Percentiles rank a stretch among this genome's conserved stretches.
phyloP scores from a whole-genome alignment of 306 rosid species.

The Rosa persica region DNA sequence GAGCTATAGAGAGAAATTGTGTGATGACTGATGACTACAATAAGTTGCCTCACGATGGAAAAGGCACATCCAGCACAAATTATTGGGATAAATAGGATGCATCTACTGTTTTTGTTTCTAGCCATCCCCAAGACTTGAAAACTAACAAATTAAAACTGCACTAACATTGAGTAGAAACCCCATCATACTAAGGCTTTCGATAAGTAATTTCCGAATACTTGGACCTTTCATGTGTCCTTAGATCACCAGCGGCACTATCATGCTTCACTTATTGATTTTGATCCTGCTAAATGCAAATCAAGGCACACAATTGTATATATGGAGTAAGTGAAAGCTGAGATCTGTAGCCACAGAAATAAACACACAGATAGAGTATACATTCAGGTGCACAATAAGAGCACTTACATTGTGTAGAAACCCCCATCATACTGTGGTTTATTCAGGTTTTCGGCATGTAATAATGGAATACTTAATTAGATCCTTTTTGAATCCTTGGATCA shows the following conservation, averaged over 20 bases:
- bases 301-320: neutral
- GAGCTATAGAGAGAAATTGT: neutral
- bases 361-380: neutral
- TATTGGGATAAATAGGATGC: neutral
- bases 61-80: neutral
- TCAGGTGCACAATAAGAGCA: neutral
- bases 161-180: neutral
- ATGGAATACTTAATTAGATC: constrained; percentile 74
- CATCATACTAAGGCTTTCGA: neutral
- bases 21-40: neutral
- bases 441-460: constrained; percentile 72
- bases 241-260: neutral
- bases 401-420: neutral
- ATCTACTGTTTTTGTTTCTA: neutral
- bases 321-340: neutral
- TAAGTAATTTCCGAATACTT: neutral
- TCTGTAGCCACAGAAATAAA: neutral
- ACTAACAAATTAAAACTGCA: neutral
- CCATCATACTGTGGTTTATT: neutral
- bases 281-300: neutral
- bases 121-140: neutral
- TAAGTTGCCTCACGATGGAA: neutral
- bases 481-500: constrained; percentile 86
- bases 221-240: neutral
- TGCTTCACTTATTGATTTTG: neutral